Base-by-base conservation (phyloP, 2,329 filamentous ascomycete genomes). In the Seiridium cupressi region DNA sequence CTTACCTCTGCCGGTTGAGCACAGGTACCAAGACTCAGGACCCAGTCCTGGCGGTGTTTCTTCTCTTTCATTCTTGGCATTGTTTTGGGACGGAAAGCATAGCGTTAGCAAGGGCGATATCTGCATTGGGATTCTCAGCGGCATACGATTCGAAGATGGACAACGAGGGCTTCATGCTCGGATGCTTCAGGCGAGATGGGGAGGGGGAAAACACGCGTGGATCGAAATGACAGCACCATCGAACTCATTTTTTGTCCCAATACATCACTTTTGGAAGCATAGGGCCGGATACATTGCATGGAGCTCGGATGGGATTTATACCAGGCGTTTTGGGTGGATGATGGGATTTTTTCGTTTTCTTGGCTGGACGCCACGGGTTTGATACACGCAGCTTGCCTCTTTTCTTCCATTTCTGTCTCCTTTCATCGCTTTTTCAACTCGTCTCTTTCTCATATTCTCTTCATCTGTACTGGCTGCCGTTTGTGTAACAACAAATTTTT, bases 311-410 rank as follows among this genome's bases (percentile, higher is more conserved):
- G 65, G 66, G 67, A 64, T 64, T 35, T 66, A 73, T 70, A 73
- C 67, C 69, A 72, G 70, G 72, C 64, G 72, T 75, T 70, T 62
- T 66, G 65, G 34, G n/a, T 35, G 35, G 46, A 49, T 35, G 6
- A 32, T 8, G 46, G 32, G 5, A 3, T 9, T 51, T 34, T 58
- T 13, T 38, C 9, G 10, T 40, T 58, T 51, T 34, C 31, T n/a
- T 48, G 54, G 40, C 31, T 35, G 61, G 63, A 68, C 65, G 64
- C 65, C 55, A 62, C 53, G 18, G 64, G 55, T 63, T 67, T 62
- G 59, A 48, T 59, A 57, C 48, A 57, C 53, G 61, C 58, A 62
- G 56, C 61, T 62, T 62, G 62, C 58, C 44, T 58, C 40, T 60
- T 64, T 61, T 63, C 38, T 59, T 60, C 65, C n/a, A 61, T 60